A percentile compares a stretch with the other conserved stretches of the same genome.
phyloP scores from a whole-genome alignment of 2,329 filamentous ascomycete genomes.

The Aspergillus candidus region DNA sequence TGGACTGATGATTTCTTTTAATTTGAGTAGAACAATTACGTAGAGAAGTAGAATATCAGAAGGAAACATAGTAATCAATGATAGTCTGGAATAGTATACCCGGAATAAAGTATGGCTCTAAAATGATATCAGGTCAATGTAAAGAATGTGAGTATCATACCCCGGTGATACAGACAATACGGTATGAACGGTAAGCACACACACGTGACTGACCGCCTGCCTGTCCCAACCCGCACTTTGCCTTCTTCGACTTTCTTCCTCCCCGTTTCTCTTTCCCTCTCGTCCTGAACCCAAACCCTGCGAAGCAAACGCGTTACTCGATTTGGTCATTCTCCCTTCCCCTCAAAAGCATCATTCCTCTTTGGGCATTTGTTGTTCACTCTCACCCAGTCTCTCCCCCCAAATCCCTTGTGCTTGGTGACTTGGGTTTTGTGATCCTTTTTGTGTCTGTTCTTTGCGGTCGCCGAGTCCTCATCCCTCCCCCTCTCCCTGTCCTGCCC shows the following conservation, averaged over 20 bases:
- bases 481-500: constrained; percentile 2
- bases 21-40: too few species aligned
- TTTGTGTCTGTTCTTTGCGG: constrained; percentile 5
- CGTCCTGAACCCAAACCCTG: constrained; percentile 38
- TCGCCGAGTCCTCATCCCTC: not conserved
- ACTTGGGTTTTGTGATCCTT: constrained; percentile 7
- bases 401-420: constrained; percentile 6
- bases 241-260: constrained; percentile 30
- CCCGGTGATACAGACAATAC: not conserved
- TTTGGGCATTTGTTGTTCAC: constrained; percentile 33
- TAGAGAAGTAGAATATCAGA: too few species aligned
- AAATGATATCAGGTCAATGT: not conserved
- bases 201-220: constrained; percentile 30
- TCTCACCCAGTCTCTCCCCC: constrained; percentile 15
- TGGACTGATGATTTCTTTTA: too few species aligned
- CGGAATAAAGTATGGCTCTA: too few species aligned
- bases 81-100: too few species aligned
- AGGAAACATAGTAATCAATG: too few species aligned
- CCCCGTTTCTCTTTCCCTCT: constrained; percentile 26
- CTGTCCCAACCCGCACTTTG: constrained; percentile 26
- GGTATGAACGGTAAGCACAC: not conserved
- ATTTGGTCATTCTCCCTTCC: constrained; percentile 39
- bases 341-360: constrained; percentile 40
- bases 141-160: too few species aligned
- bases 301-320: constrained; percentile 43